Base-by-base conservation (phyloP, 345 rosid genomes). In the Sonneratia caseolaris region DNA sequence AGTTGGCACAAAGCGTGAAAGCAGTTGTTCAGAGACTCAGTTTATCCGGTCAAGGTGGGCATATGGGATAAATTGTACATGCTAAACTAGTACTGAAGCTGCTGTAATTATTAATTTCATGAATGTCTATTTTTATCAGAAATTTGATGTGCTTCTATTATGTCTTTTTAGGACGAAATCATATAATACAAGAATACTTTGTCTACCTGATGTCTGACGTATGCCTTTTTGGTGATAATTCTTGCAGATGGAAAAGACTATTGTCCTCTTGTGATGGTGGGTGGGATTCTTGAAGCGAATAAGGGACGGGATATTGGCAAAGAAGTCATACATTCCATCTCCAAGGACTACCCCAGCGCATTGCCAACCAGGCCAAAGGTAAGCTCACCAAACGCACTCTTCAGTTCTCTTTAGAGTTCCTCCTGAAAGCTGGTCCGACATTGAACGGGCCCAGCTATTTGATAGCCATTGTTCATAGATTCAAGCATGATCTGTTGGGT, bases 231-330 rank as follows among this genome's bases (percentile, higher is more conserved):
- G 32, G 32, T 27, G 32, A 27, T 27, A 27, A 27, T 27, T 27
- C 32, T 27, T 27, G 32, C 86, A 89, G 94, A 89, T 79, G 85
- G 85, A 73, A 85, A 79, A 35, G 80, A 66, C 64, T 71, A 78
- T 43, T 89, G 87, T 51, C 91, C 91, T 35, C 87, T 89, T 48
- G 89, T 89, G 68, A 85, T 89, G 94, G 94, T 89, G 72, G 94
- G 94, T 15, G 94, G 94, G 40, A 89, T 89, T 70, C 91, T 89
- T 55, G 88, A 84, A 81, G 91, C 87, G 22, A 87, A 86, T 66
- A 81, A 70, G 78, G 84, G 84, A 55, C 85, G 95, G 91, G 91
- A 89, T 71, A 86, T 89, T 68, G 88, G 90, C 73, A 82, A 81
- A 73, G 95, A 89, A 77, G 91, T 87, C 59, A 72, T 87, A 37